phyloP scores from a whole-genome alignment of 148 eudicot species.

The Vaccinium vitisidaea region DNA sequence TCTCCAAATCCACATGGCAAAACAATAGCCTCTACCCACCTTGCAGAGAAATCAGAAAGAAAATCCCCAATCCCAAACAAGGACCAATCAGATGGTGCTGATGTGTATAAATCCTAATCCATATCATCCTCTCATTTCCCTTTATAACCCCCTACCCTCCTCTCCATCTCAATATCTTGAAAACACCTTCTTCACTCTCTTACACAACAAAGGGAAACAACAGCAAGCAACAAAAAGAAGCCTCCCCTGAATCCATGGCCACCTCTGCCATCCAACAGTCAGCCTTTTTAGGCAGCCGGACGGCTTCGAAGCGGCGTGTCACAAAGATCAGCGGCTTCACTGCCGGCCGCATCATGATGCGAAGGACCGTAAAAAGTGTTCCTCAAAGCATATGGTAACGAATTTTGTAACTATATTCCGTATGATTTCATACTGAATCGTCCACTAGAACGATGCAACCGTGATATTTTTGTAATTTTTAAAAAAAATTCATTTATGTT shows the following conservation, averaged over 20 bases:
- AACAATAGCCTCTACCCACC: neutral
- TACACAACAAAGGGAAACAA: neutral
- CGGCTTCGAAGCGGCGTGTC: slow-evolving; percentile 23
- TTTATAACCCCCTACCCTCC: slow-evolving; percentile 9
- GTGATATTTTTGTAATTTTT: neutral
- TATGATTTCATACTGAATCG: neutral
- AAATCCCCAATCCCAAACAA: slow-evolving; percentile 14
- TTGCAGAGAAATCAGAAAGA: slow-evolving; percentile 6
- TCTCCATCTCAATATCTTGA: neutral
- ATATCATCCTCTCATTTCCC: slow-evolving; percentile 25
- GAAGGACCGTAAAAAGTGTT: slow-evolving; percentile 32
- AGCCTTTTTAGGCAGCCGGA: slow-evolving; percentile 27
- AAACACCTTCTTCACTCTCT: slow-evolving; percentile 10
- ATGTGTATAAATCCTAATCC: slow-evolving; percentile 46
- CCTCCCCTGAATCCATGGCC: slow-evolving; percentile 7
- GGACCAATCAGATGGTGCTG: slow-evolving; percentile 48
- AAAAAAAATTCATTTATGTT: too few relatives aligned
- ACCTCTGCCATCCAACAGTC: slow-evolving; percentile 29
- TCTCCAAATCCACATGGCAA: slow-evolving; percentile 23
- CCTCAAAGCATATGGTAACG: slow-evolving; percentile 38
- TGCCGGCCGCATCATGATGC: slow-evolving; percentile 27
- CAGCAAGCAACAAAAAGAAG: neutral
- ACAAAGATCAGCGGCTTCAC: slow-evolving; percentile 25
- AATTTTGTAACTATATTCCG: neutral
- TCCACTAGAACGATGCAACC: neutral